Percentiles rank a stretch among this genome's conserved stretches.
phyloP scores from a whole-genome alignment of 192 early-diverging fungal genomes.

The Rhizophagus clarus region DNA sequence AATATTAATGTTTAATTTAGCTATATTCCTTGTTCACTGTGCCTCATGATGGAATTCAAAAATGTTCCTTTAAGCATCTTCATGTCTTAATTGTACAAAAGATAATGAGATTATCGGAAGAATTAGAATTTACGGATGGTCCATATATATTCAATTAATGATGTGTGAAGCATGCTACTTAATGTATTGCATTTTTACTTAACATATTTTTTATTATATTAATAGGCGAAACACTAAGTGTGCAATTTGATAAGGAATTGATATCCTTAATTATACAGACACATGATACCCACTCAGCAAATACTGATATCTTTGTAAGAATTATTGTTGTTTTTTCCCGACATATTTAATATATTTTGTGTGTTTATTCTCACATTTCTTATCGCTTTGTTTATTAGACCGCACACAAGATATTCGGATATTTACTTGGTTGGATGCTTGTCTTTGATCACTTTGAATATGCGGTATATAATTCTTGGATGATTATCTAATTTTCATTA shows the following conservation, averaged over 20 bases:
- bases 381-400: not conserved
- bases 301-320: not conserved
- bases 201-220: not conserved
- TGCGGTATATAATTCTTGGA: constrained; percentile 52
- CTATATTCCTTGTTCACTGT: constrained; percentile 33
- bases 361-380: too few species aligned
- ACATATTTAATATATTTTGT: not conserved
- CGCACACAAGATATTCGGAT: constrained; percentile 55
- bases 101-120: constrained; percentile 37
- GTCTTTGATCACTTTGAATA: constrained; percentile 79
- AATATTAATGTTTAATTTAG: constrained; percentile 11
- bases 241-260: constrained; percentile 15
- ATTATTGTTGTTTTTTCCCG: not conserved
- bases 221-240: not conserved
- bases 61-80: constrained; percentile 40
- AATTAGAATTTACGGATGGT: constrained; percentile 40
- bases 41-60: constrained; percentile 45
- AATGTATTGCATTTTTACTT: not conserved
- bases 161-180: not conserved
- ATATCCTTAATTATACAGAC: not conserved
- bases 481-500: not conserved
- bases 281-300: not conserved
- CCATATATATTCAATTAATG: constrained; percentile 24
- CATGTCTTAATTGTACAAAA: constrained; percentile 29
- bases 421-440: constrained; percentile 72